Base-by-base conservation (phyloP, 495 filamentous ascomycete species). In the Poronia punctata region DNA sequence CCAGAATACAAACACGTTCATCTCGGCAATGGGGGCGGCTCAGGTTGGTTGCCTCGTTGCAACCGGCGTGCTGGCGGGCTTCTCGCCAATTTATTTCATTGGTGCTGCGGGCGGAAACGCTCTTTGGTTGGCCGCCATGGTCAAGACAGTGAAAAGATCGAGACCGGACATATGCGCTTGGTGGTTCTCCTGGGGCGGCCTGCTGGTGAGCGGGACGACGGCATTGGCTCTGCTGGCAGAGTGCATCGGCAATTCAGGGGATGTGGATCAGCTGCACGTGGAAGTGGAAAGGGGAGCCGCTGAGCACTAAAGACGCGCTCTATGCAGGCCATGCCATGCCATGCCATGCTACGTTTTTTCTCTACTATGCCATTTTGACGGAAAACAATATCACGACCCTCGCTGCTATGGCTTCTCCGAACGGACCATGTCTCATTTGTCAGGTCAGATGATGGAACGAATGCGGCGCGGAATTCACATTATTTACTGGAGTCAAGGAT, bases 201-300 rank as follows among this genome's bases (percentile, higher is more conserved):
- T 40, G 23, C 26, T 40, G 4, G 38, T 32, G 12, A 40, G 38
- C 38, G 38, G 38, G 16, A 40, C 38, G 16, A 40, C 38, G 26
- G 27, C 25, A n/a, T 22, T 40, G 27, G 27, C 38, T 11, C 27
- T 31, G 3, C 11, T 40, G 14, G 38, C 15, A n/a, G 27, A 40
- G 27, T 40, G 32, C 14, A 7, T 19, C 7, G 11, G 14, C 14
- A 16, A 24, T 6, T 15, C 12, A n/a, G 12, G 20, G 19, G 5
- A 20, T 15, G 5, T 6, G 14, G 31, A 34, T 5, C 10, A 12
- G 16, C 14, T n/a, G n/a, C n/a, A n/a, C n/a, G n/a, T n/a, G n/a
- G n/a, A 18, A 3, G 14, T 19, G 16, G 31, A 4, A 15, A 5
- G 14, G 4, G 31, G 20, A 18, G 16, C 9, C n/a, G 5, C 31